Base-by-base conservation (phyloP, 495 filamentous ascomycete species). In the Penicillium canariense region DNA sequence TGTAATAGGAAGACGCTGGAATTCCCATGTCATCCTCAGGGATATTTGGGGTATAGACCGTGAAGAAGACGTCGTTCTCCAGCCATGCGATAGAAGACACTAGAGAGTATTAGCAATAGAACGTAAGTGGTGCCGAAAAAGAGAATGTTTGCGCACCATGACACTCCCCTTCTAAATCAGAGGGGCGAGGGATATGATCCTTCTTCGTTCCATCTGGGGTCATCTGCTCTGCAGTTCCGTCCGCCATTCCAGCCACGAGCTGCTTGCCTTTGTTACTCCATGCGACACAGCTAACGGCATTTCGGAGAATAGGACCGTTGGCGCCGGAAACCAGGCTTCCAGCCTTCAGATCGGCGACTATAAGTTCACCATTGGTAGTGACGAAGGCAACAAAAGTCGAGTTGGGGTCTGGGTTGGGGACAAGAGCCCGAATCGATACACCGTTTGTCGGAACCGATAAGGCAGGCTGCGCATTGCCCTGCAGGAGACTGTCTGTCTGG, bases 251-350 rank as follows among this genome's bases (percentile, higher is more conserved):
- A 58, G 91, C 95, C 5, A 97, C 81, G 20, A 99, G 76, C 67
- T 96, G 92, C 66, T 96, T 97, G 36, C 95, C 95, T 60, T 84
- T 89, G 47, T 82, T 86, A 65, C 93, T 97, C 95, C 95, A 99
- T 35, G 88, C 84, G 2, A 91, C 83, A 65, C 87, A 93, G 63
- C 87, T 91, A 11, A 96, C 92, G 25, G 86, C 84, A 25, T 81
- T 73, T 54, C 84, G 87, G 54, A 96, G 68, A 0, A 86, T 71
- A 35, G 80, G 81, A 3, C 91, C 88, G 57, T 81, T 85, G 9
- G 77, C 56, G 2, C 85, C 85, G 14, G 76, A 77, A 23, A 85
- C 62, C 31, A 88, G 72, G 43, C 75, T 80, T 32, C 83, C 80
- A 22, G 83, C 79, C 50, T 85, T 84, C 46, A 97, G 67, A 66